Percentiles rank a stretch among this genome's conserved stretches.
Conservation (phyloP, 176 grass and related monocot species). For the Ampelocalamus luodianensis region DNA sequence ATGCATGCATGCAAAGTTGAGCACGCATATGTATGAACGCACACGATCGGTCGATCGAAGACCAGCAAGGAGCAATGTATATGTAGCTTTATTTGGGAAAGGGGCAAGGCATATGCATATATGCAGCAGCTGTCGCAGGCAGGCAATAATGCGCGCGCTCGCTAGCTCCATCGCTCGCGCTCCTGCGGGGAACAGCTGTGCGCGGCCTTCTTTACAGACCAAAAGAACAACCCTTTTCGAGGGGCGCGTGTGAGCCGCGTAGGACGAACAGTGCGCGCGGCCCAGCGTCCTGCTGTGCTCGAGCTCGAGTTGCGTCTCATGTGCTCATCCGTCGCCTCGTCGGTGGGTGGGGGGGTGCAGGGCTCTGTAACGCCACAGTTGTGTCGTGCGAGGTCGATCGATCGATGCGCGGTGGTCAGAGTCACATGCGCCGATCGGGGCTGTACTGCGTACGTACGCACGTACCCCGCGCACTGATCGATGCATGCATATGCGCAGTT, state of each 20-base stretch:
- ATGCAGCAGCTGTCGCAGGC: not conserved
- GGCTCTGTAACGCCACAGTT: not conserved
- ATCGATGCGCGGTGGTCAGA: not conserved
- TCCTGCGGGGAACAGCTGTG: not conserved
- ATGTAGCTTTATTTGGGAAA: slow-evolving; percentile 8
- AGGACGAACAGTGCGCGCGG: not conserved
- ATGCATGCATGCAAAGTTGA: not conserved
- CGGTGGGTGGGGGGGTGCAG: not conserved
- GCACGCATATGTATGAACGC: not conserved
- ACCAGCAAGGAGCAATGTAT: too few relatives aligned
- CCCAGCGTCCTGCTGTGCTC: not conserved
- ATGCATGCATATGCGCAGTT: not conserved
- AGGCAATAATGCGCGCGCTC: not conserved
- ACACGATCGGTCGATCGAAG: not conserved
- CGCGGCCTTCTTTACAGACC: slow-evolving; percentile 25
- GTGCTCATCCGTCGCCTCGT: not conserved
- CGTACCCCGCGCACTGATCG: not conserved
- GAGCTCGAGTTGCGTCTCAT: not conserved
- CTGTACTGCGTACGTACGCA: not conserved
- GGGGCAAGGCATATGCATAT: not conserved
- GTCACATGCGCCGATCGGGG: not conserved
- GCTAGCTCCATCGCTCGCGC: not conserved
- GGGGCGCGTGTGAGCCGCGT: not conserved
- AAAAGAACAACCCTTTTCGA: not conserved
- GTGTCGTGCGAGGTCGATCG: not conserved